phyloP scores from a whole-genome alignment of 202 grass and related monocot genomes.

The Digitaria exilis region DNA sequence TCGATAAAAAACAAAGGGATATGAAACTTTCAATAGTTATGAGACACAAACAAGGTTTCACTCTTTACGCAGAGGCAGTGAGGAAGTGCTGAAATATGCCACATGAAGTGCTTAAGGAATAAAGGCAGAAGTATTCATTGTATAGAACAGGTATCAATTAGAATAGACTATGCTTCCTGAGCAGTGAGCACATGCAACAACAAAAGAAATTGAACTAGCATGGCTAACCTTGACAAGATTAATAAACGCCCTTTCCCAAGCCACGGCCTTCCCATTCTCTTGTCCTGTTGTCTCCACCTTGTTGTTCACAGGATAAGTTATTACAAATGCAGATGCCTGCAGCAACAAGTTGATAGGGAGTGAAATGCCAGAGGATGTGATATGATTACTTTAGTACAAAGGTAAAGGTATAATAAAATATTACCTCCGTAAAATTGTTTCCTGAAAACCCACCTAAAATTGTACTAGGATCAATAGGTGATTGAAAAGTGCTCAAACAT shows the following conservation, averaged over 20 bases:
- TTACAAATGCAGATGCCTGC: conserved; percentile 85
- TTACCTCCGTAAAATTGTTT: conserved; percentile 88
- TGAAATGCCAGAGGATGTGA: conserved; percentile 24
- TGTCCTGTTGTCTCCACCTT: conserved; percentile 66
- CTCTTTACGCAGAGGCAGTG: neutral
- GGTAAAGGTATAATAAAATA: conserved; percentile 11
- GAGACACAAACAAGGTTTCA: conserved; percentile 3
- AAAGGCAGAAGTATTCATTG: neutral
- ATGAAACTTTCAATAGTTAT: conserved; percentile 29
- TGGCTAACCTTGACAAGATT: conserved; percentile 74
- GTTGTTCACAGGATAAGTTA: conserved; percentile 99
- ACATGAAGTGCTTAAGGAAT: conserved; percentile 5
- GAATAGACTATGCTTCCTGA: neutral
- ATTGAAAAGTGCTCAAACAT: conserved; percentile 85
- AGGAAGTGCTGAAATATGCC: conserved; percentile 30
- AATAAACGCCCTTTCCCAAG: conserved; percentile 95
- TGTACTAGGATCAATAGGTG: conserved; percentile 90
- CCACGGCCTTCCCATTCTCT: conserved; percentile 77
- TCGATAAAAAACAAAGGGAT: neutral
- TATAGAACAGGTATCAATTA: conserved; percentile 22
- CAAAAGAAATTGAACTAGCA: conserved; percentile 33
- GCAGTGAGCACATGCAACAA: conserved; percentile 27
- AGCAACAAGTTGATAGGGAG: conserved; percentile 39
- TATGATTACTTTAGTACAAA: conserved; percentile 15
- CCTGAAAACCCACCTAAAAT: conserved; percentile 89